These are phyloP conservation scores for Podospora pseudocomata DNA, from an alignment of 495 filamentous ascomycete species.

Conservation along the genomic window DNA sequence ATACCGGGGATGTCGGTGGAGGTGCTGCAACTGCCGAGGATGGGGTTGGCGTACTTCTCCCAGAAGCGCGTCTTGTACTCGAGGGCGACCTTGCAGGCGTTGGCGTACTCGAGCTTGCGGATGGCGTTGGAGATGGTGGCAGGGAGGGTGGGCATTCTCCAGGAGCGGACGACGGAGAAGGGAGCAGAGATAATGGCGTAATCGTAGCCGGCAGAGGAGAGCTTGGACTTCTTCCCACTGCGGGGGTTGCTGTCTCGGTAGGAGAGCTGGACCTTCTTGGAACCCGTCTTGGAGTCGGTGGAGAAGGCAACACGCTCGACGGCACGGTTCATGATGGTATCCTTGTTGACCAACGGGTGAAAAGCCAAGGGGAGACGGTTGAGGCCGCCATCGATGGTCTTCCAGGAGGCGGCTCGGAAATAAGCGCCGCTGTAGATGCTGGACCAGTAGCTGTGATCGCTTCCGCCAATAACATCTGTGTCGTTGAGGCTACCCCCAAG, in stretches of 20 bases:
- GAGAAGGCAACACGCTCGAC: conserved; percentile 47
- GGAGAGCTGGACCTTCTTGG: conserved; percentile 46
- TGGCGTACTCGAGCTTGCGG: conserved; percentile 52
- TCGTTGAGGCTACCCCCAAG: conserved; percentile 53
- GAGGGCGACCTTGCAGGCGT: conserved; percentile 63
- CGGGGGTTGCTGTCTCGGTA: conserved; percentile 42
- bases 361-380: conserved; percentile 60
- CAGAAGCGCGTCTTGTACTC: conserved; percentile 65
- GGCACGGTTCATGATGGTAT: conserved; percentile 51
- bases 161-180: conserved; percentile 55
- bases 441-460: conserved; percentile 34
- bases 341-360: conserved; percentile 53
- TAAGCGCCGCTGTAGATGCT: conserved; percentile 51
- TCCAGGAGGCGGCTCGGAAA: conserved; percentile 57
- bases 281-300: conserved; percentile 18
- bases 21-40: conserved; percentile 58
- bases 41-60: conserved; percentile 59
- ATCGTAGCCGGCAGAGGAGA: conserved; percentile 54
- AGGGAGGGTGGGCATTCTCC: conserved; percentile 45
- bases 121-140: conserved; percentile 56
- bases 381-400: conserved; percentile 61
- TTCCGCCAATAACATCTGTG: conserved; percentile 45
- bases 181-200: conserved; percentile 63
- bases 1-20: conserved; percentile 57
- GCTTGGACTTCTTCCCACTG: conserved; percentile 25